Evolutionary conservation across 257 asterid species (phyloP).

Genomic region (Oldenlandia corymbosa): DNA sequence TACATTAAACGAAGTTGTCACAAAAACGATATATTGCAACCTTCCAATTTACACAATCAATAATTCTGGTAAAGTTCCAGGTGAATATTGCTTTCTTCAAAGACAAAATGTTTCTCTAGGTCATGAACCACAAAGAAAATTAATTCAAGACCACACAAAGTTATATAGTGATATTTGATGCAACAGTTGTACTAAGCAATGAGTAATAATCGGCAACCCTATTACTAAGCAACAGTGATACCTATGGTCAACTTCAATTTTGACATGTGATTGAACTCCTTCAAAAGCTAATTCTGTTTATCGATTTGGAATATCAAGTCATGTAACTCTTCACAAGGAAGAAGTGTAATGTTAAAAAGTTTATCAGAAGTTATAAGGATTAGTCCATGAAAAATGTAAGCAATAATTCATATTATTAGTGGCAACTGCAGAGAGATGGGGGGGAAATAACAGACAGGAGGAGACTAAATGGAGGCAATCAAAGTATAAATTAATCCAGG

Average conservation of each 20-base stretch:
- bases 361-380: neutral
- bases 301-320: neutral
- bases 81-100: neutral
- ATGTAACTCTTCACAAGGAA: neutral
- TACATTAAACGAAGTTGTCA: neutral
- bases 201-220: neutral
- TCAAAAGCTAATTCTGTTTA: neutral
- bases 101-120: neutral
- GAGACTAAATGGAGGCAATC: neutral
- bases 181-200: neutral
- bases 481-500: neutral
- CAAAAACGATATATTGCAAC: neutral
- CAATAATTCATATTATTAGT: neutral
- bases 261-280: constrained; percentile 1
- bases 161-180: neutral
- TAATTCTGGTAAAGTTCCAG: neutral
- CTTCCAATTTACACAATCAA: neutral
- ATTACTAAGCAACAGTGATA: too few relatives aligned
- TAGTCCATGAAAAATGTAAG: neutral
- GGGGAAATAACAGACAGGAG: neutral
- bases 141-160: neutral
- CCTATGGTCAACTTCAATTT: neutral
- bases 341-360: neutral
- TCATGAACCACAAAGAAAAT: neutral
- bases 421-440: neutral